Percentiles rank a stretch among this genome's conserved stretches.
Conservation (phyloP, 139 green algal genomes). For the Chlorella sp. region DNA sequence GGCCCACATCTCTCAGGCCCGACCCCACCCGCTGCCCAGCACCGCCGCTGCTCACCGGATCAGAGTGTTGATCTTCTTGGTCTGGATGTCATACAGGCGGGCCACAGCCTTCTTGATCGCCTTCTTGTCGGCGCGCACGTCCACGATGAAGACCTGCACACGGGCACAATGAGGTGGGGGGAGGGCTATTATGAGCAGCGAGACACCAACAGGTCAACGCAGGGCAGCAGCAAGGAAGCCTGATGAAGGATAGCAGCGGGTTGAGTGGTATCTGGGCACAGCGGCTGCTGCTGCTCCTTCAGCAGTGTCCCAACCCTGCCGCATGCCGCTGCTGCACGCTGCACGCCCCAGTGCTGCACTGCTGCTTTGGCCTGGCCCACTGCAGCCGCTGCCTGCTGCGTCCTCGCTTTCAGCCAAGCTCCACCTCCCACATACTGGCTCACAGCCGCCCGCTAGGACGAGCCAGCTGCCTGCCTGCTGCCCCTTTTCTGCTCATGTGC, state of each 20-base stretch:
- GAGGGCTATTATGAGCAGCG: too few species aligned
- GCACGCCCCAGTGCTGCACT: not conserved
- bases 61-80: conserved; percentile 99
- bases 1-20: too few species aligned
- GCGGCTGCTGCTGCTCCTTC: not conserved
- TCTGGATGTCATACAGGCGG: conserved; percentile 98
- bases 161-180: not conserved
- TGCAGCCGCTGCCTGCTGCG: too few species aligned
- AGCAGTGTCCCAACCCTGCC: not conserved
- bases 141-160: conserved; percentile 92
- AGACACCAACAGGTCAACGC: too few species aligned
- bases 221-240: not conserved
- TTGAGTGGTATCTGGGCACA: not conserved
- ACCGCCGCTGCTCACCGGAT: conserved; percentile 68
- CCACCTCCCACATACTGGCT: too few species aligned
- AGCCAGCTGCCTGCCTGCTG: too few species aligned
- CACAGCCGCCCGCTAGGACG: too few species aligned
- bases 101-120: conserved; percentile 96
- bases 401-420: not conserved
- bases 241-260: not conserved
- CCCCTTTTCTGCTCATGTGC: too few species aligned
- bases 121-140: conserved; percentile 87
- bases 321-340: not conserved
- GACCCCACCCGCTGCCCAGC: too few species aligned
- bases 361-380: not conserved